Conservation (phyloP, 2,329 filamentous ascomycete genomes). For the Talaromyces piceae region DNA sequence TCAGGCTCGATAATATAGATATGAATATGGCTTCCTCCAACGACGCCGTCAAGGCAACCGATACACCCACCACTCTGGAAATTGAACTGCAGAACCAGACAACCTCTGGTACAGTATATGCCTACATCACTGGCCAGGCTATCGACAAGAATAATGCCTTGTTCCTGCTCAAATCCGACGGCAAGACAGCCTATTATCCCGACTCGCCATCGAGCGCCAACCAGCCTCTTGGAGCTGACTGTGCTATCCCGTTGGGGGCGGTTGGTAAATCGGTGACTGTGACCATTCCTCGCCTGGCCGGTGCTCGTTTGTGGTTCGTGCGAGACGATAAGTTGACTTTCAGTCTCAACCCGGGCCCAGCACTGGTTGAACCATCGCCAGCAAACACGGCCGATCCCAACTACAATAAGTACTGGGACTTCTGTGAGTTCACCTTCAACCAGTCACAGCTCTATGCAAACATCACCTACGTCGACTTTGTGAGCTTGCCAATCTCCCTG, state of each 20-base stretch:
- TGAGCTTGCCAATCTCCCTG: constrained; percentile 55
- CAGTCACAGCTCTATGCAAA: constrained; percentile 56
- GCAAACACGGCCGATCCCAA: constrained; percentile 60
- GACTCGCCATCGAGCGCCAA: constrained; percentile 47
- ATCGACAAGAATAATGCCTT: constrained; percentile 53
- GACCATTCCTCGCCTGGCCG: constrained; percentile 62
- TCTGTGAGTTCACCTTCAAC: constrained; percentile 65
- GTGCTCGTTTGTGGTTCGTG: constrained; percentile 66
- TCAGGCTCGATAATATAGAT: neutral
- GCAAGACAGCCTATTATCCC: constrained; percentile 59
- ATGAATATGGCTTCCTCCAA: neutral
- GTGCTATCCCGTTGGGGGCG: constrained; percentile 56
- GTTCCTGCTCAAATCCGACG: constrained; percentile 59
- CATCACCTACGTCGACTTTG: constrained; percentile 70
- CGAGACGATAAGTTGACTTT: constrained; percentile 57
- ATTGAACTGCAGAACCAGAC: constrained; percentile 62
- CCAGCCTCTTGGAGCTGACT: constrained; percentile 48
- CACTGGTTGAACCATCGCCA: constrained; percentile 66
- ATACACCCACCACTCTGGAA: constrained; percentile 36
- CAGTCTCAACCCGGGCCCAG: constrained; percentile 62
- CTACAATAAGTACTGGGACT: constrained; percentile 56
- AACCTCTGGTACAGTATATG: constrained; percentile 53
- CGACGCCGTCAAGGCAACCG: neutral
- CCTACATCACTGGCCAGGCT: constrained; percentile 63
- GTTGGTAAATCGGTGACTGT: constrained; percentile 54